Percentiles rank a stretch among this genome's conserved stretches.
These are phyloP conservation scores for Aspergillus clavatus DNA, from an alignment of 2,329 filamentous ascomycete genomes.

Conservation along the genomic window DNA sequence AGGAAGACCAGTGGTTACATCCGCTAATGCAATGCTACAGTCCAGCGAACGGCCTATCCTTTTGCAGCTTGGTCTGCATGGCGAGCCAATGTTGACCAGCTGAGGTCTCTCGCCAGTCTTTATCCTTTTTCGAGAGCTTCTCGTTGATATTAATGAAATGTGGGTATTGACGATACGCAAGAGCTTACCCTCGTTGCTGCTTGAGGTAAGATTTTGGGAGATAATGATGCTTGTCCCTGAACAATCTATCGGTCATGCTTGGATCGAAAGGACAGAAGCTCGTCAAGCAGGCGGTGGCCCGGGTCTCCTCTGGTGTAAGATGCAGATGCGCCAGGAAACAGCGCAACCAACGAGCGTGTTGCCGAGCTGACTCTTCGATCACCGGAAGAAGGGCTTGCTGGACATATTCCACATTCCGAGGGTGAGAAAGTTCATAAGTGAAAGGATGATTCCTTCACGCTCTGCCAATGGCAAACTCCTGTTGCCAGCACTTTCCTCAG, in stretches of 20 bases:
- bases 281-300: neutral
- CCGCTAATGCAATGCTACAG: neutral
- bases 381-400: constrained; percentile 13
- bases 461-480: too few species aligned
- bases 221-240: constrained; percentile 11
- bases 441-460: too few species aligned
- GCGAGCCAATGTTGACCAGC: constrained; percentile 11
- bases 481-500: neutral
- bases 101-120: neutral
- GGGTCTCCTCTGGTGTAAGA: neutral
- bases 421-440: constrained; percentile 4
- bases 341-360: constrained; percentile 20
- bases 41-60: neutral
- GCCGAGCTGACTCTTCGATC: constrained; percentile 12
- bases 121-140: constrained; percentile 4
- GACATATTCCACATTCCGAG: constrained; percentile 8
- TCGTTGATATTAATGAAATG: constrained; percentile 6
- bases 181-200: constrained; percentile 9
- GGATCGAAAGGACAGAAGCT: constrained; percentile 16
- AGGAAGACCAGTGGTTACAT: too few species aligned
- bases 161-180: constrained; percentile 9
- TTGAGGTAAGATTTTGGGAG: constrained; percentile 13
- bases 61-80: neutral
- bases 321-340: constrained; percentile 10
- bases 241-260: constrained; percentile 1